These are phyloP conservation scores for Nasturtium officinale DNA, from an alignment of 345 rosid genomes.

Conservation along the genomic window DNA sequence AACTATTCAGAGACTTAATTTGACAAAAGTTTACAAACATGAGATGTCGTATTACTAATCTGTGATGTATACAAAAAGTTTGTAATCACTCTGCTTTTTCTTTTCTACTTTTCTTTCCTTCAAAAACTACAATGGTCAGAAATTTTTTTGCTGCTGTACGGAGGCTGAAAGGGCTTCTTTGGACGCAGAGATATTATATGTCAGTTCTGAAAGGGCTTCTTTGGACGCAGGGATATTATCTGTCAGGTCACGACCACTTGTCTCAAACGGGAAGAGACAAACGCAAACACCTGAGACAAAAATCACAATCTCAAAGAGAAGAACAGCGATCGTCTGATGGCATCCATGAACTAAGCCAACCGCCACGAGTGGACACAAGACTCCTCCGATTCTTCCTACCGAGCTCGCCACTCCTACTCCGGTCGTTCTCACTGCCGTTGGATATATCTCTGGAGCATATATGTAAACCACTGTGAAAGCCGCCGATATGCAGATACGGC, in stretches of 20 bases:
- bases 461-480: slow-evolving; percentile 73
- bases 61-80: neutral
- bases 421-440: slow-evolving; percentile 86
- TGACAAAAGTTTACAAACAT: slow-evolving; percentile 9
- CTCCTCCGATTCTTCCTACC: slow-evolving; percentile 91
- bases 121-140: slow-evolving; percentile 13
- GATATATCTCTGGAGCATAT: slow-evolving; percentile 95
- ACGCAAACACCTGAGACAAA: slow-evolving; percentile 67
- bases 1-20: neutral
- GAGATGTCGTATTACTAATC: neutral
- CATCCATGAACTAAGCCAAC: slow-evolving; percentile 82
- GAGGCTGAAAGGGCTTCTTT: slow-evolving; percentile 22
- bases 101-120: neutral
- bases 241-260: slow-evolving; percentile 70
- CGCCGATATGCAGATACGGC: slow-evolving; percentile 84
- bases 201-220: slow-evolving; percentile 40
- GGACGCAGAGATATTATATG: slow-evolving; percentile 49
- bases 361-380: slow-evolving; percentile 86
- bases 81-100: neutral
- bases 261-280: slow-evolving; percentile 76
- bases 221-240: slow-evolving; percentile 50
- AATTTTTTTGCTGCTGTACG: slow-evolving; percentile 14
- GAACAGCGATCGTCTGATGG: slow-evolving; percentile 65
- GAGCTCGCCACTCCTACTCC: slow-evolving; percentile 90
- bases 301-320: slow-evolving; percentile 64